phyloP scores from a whole-genome alignment of 78 protist genomes.

The Dictyostelium intermedium region DNA sequence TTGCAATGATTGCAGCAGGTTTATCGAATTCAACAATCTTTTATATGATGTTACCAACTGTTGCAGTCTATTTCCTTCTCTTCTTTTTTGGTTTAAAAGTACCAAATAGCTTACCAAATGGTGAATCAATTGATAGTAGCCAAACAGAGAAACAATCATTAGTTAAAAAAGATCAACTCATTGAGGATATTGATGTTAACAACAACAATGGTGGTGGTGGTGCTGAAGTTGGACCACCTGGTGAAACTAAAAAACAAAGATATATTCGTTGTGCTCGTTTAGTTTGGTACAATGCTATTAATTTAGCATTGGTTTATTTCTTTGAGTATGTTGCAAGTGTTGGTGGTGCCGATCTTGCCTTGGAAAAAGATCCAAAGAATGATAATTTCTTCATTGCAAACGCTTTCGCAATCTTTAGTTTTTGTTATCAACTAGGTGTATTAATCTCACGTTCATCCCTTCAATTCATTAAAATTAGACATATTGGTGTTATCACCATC shows the following conservation, averaged over 20 bases:
- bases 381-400: conserved; percentile 14
- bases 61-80: conserved; percentile 11
- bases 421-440: conserved; percentile 90
- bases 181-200: background rate
- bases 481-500: conserved; percentile 83
- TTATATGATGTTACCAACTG: conserved; percentile 57
- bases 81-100: conserved; percentile 68
- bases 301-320: conserved; percentile 78
- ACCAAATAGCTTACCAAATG: background rate
- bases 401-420: conserved; percentile 50
- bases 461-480: conserved; percentile 59
- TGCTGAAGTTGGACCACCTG: conserved; percentile 25
- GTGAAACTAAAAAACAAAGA: conserved; percentile 31
- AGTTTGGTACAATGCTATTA: conserved; percentile 35
- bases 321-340: conserved; percentile 77
- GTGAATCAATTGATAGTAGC: background rate
- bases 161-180: background rate
- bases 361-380: background rate
- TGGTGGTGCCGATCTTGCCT: conserved; percentile 73
- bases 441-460: conserved; percentile 85
- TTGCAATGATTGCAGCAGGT: conserved; percentile 31
- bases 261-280: conserved; percentile 55
- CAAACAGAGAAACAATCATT: background rate
- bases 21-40: conserved; percentile 20
- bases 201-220: background rate